These are phyloP conservation scores for Adenanthera pavonina DNA, from an alignment of 306 rosid genomes.

Conservation along the genomic window DNA sequence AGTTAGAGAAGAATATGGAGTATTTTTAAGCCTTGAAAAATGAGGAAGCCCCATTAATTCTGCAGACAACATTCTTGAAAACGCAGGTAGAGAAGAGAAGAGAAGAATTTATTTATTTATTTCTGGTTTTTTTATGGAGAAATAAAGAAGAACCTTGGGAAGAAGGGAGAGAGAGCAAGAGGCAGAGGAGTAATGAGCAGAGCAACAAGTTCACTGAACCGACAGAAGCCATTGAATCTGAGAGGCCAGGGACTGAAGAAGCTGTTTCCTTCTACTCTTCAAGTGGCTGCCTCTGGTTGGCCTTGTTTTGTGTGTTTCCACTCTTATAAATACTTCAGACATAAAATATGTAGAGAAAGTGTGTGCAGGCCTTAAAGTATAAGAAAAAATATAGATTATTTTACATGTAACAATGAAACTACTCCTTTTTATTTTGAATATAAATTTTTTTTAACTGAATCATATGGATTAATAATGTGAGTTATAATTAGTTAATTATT, in stretches of 20 bases:
- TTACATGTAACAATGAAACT: too few species aligned
- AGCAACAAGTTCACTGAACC: constrained; percentile 55
- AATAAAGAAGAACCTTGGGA: constrained; percentile 58
- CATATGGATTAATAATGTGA: too few species aligned
- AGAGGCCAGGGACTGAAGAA: constrained; percentile 49
- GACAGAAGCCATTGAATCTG: constrained; percentile 65
- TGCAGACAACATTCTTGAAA: neutral
- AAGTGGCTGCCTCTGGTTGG: constrained; percentile 89
- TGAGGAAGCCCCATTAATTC: neutral
- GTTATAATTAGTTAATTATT: too few species aligned
- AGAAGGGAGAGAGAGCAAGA: constrained; percentile 47
- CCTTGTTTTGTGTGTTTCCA: constrained; percentile 67
- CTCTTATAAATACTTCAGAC: constrained; percentile 43
- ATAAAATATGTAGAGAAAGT: neutral
- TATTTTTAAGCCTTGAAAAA: constrained; percentile 6
- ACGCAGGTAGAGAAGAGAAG: constrained; percentile 19
- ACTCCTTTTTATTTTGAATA: too few species aligned
- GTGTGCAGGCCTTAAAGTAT: too few species aligned
- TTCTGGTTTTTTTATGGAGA: neutral
- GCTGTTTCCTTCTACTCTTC: constrained; percentile 50
- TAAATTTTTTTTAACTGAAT: too few species aligned
- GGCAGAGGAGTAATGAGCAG: constrained; percentile 45
- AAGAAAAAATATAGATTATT: too few species aligned
- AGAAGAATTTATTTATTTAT: neutral
- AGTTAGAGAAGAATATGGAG: neutral